Base-by-base conservation (phyloP, 257 asterid genomes). In the Scutellaria minor region DNA sequence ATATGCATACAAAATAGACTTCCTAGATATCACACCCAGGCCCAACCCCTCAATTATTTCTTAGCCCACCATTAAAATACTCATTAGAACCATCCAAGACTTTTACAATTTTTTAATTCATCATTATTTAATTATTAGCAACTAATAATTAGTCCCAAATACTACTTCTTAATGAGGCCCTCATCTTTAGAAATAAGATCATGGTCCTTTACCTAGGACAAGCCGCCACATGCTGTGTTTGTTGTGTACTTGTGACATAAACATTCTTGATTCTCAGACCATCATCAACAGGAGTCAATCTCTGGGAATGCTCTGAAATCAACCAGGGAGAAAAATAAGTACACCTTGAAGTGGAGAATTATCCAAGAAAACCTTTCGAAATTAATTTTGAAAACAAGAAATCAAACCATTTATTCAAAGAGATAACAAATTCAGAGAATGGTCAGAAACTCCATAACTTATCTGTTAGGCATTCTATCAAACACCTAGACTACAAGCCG, bases 1-100 rank as follows among this genome's bases (percentile, higher is more conserved):
- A 79, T 74, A 75, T 81, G 79, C 82, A 80, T 80, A 82, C 88
- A 89, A 87, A 84, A 78, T 51, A 81, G 74, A 71, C 76, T 81
- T 79, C 83, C 76, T 70, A 78, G 76, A 79, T 39, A 78, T 75
- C 71, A 80, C 77, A 51, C 73, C 60, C 27, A 50, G 75, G 18
- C 70, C 76, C 68, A 12, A 15, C 39, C 70, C 87, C 77, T 79
- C 88, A 79, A 84, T 87, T 64, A 84, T 87, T 85, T 66, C 82
- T 65, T 27, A 40, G 60, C 60, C 83, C 74, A 68, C 80, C 77
- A 82, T 77, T 79, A 77, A 60, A 79, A 71, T 75, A 74, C 50
- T 75, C 40, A 68, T 81, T 79, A 68, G 84, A 80, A 82, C 71
- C 74, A 60, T 78, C 83, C 80, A 70, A 65, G 78, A 73, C 77